These are phyloP conservation scores for Corynespora cassiicola DNA, from an alignment of 2,329 filamentous ascomycete genomes.

Conservation along the genomic window DNA sequence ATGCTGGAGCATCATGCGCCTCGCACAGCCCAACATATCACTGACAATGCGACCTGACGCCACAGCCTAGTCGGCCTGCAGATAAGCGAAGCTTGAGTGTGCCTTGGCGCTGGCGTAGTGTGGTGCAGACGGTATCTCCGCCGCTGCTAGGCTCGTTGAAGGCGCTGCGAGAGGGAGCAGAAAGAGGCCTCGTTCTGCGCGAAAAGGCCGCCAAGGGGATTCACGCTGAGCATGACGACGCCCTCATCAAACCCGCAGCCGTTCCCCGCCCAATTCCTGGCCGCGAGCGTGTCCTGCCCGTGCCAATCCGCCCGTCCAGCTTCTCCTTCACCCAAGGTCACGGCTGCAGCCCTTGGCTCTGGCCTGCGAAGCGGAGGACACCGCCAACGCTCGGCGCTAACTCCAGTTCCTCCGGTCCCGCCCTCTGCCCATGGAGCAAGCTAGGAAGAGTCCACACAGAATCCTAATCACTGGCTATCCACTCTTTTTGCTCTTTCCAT, in stretches of 20 bases:
- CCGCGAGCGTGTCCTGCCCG: too few species aligned
- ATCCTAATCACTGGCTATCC: conserved; percentile 13
- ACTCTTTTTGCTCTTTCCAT: conserved; percentile 11
- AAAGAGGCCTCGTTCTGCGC: too few species aligned
- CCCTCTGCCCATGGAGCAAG: too few species aligned
- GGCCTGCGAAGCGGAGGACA: conserved; percentile 6
- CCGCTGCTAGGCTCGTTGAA: conserved; percentile 4
- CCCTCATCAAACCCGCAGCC: too few species aligned
- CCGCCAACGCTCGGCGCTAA: conserved; percentile 16
- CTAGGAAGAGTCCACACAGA: conserved; percentile 13
- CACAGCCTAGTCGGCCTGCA: conserved; percentile 32
- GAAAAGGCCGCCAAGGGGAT: too few species aligned
- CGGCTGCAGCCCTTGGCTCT: not conserved
- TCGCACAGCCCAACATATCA: conserved; percentile 22
- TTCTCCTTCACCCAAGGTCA: not conserved
- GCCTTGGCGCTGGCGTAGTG: conserved; percentile 37
- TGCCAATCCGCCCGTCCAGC: too few species aligned
- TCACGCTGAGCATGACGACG: too few species aligned
- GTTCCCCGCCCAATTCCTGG: too few species aligned
- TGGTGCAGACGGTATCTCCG: conserved; percentile 12
- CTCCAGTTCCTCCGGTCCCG: conserved; percentile 15
- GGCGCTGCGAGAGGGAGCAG: too few species aligned
- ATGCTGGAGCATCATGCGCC: conserved; percentile 17
- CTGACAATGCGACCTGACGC: conserved; percentile 36
- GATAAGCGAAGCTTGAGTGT: conserved; percentile 34